These are phyloP conservation scores for Saccharomyces uvarum DNA, from an alignment of 1,139 yeast species.

Conservation along the genomic window DNA sequence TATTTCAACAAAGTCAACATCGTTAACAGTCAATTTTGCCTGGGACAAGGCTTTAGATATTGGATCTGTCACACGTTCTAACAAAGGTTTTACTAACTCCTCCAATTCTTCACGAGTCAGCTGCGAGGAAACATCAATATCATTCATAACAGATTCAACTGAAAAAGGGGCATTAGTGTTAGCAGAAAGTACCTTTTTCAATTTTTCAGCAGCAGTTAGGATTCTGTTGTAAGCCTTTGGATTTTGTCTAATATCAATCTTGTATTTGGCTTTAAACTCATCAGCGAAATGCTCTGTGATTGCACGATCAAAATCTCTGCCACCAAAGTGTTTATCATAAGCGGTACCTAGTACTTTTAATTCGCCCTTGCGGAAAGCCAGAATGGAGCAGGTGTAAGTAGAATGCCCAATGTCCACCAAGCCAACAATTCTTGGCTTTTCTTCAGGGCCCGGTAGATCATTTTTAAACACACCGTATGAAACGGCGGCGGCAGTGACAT, in stretches of 20 bases:
- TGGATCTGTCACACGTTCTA: conserved; percentile 69
- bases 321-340: conserved; percentile 94
- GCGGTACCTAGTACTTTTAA: conserved; percentile 87
- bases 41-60: conserved; percentile 73
- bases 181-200: conserved; percentile 95
- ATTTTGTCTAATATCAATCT: conserved; percentile 83
- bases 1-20: conserved; percentile 84
- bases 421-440: conserved; percentile 82
- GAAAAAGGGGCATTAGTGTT: conserved; percentile 91
- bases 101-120: conserved; percentile 89
- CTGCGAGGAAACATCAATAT: conserved; percentile 87
- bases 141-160: conserved; percentile 95
- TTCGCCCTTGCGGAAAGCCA: conserved; percentile 93
- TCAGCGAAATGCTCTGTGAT: conserved; percentile 92
- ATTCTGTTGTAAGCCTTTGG: conserved; percentile 95
- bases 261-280: conserved; percentile 83
- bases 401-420: conserved; percentile 97
- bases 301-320: conserved; percentile 91
- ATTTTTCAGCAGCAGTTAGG: conserved; percentile 79
- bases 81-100: conserved; percentile 75
- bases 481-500: conserved; percentile 96
- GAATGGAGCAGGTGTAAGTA: conserved; percentile 83
- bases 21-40: conserved; percentile 65
- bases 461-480: conserved; percentile 98
- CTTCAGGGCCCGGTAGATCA: conserved; percentile 70